A percentile compares a stretch with the other conserved stretches of the same genome.
phyloP scores from a whole-genome alignment of 495 filamentous ascomycete genomes.

The Haplographium delicatum region DNA sequence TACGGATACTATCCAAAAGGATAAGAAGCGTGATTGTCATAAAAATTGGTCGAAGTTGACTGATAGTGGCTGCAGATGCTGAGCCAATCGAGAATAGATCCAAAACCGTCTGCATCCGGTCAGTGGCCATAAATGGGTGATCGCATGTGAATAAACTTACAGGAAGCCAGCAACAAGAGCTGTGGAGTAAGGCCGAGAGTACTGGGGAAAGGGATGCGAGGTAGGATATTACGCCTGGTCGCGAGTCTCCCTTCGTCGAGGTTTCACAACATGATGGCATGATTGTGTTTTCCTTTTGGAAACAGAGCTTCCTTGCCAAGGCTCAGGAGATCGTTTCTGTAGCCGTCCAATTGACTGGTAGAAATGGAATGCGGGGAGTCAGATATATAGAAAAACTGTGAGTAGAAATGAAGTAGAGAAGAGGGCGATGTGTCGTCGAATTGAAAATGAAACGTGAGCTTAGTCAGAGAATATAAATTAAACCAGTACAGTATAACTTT shows the following conservation, averaged over 20 bases:
- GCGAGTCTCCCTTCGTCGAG: neutral
- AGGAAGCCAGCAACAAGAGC: slow-evolving; percentile 2
- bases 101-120: neutral
- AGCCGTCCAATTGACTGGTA: no score
- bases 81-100: neutral
- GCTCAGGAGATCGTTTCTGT: neutral
- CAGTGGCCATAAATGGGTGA: neutral
- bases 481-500: no score
- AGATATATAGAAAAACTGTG: no score
- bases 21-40: neutral
- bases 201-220: neutral
- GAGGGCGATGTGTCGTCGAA: no score
- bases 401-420: no score
- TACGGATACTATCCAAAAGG: neutral
- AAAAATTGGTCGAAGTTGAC: neutral
- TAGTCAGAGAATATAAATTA: no score
- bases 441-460: no score
- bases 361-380: no score
- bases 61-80: neutral
- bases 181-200: neutral
- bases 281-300: no score
- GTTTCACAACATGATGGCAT: slow-evolving; percentile 3
- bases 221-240: neutral
- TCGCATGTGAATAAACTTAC: neutral
- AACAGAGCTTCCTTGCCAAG: no score